Percentiles rank a stretch among this genome's conserved stretches.
phyloP scores from a whole-genome alignment of 2,329 filamentous ascomycete species.

The Cercospora brassicicola region DNA sequence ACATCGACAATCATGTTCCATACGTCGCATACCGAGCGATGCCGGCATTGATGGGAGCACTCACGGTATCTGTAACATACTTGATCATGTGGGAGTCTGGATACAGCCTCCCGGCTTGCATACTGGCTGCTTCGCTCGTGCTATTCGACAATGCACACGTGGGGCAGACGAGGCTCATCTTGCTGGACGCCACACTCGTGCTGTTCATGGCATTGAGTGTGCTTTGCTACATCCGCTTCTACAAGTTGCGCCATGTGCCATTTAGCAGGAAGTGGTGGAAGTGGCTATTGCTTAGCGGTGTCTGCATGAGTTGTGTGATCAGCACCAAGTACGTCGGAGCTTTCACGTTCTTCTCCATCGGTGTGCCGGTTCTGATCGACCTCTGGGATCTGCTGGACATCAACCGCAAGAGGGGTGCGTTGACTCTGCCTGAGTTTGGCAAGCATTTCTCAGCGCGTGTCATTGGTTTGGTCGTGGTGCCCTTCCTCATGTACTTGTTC shows the following conservation, averaged over 20 bases:
- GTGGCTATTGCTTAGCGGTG: constrained; percentile 93
- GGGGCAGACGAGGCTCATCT: constrained; percentile 90
- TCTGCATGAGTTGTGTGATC: constrained; percentile 93
- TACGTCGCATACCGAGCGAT: constrained; percentile 95
- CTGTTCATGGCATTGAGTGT: constrained; percentile 95
- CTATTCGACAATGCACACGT: constrained; percentile 98
- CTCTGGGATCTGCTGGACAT: constrained; percentile 92
- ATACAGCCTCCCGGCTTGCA: constrained; percentile 89
- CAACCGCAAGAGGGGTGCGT: constrained; percentile 77
- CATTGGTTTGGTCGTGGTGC: constrained; percentile 83
- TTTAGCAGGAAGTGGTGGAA: constrained; percentile 99
- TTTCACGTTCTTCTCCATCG: constrained; percentile 96
- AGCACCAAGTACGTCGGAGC: constrained; percentile 97
- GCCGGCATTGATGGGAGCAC: constrained; percentile 84
- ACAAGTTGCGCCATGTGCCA: constrained; percentile 85
- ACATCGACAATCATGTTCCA: constrained; percentile 93
- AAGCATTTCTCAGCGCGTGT: constrained; percentile 88
- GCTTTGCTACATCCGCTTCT: constrained; percentile 93
- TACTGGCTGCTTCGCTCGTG: constrained; percentile 80
- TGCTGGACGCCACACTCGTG: constrained; percentile 90
- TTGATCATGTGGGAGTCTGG: constrained; percentile 99
- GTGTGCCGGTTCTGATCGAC: constrained; percentile 88
- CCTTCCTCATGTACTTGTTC: constrained; percentile 97
- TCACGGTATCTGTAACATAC: constrained; percentile 92
- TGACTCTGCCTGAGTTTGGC: constrained; percentile 74